These are phyloP conservation scores for Pseudocercospora cruenta DNA, from an alignment of 2,329 filamentous ascomycete species.

Conservation along the genomic window DNA sequence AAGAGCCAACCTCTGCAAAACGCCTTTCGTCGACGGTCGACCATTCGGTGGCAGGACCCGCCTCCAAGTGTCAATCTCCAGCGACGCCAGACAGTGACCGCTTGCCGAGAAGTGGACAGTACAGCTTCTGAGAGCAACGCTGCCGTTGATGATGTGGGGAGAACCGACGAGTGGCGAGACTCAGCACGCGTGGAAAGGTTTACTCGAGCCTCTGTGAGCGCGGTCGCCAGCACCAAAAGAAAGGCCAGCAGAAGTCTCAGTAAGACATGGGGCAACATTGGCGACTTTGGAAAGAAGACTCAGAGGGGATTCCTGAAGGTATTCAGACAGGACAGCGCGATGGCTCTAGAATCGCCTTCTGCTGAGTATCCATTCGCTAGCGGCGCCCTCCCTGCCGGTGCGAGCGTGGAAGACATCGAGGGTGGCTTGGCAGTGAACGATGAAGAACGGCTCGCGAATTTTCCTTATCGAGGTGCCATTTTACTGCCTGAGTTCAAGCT, in stretches of 20 bases:
- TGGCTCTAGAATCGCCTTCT: background rate
- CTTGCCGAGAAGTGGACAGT: background rate
- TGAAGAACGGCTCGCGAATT: background rate
- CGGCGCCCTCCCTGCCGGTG: background rate
- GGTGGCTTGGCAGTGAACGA: background rate
- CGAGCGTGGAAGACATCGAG: background rate
- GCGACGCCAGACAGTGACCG: background rate
- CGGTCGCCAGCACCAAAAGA: background rate
- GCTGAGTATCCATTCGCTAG: background rate
- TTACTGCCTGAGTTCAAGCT: background rate
- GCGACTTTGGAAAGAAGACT: background rate
- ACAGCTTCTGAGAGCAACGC: background rate
- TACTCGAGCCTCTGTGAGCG: background rate
- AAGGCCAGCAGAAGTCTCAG: slow-evolving; percentile 3
- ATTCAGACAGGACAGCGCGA: background rate
- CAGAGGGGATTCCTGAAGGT: background rate
- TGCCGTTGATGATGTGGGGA: background rate
- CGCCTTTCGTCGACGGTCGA: background rate
- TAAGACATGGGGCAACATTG: background rate
- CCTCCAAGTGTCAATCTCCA: background rate
- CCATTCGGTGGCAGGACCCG: background rate
- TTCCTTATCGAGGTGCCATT: background rate
- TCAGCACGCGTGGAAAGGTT: background rate
- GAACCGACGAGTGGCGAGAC: background rate
- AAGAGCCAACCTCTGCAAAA: background rate